Conservation (phyloP, 2,329 filamentous ascomycete genomes). For the Colletotrichum sp. region DNA sequence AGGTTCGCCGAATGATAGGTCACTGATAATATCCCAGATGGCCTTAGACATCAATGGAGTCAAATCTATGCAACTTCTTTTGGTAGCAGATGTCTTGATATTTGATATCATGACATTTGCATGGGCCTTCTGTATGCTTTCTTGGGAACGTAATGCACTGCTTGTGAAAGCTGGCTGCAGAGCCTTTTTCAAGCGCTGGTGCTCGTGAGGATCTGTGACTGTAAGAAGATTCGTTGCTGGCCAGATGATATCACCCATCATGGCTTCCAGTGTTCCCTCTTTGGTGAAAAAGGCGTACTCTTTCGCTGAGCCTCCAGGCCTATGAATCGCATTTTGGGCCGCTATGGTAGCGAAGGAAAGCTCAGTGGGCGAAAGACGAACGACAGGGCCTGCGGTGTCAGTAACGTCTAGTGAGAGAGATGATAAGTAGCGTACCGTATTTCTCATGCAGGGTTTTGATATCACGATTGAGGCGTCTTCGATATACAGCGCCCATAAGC, state of each 20-base stretch:
- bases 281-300: not conserved
- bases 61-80: not conserved
- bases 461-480: not conserved
- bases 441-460: not conserved
- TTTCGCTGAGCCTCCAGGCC: not conserved
- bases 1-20: not conserved
- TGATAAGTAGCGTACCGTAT: not conserved
- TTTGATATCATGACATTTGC: not conserved
- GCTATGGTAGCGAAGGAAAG: not conserved
- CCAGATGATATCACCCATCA: constrained; percentile 10
- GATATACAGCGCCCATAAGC: not conserved
- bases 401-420: not conserved
- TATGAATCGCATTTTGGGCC: not conserved
- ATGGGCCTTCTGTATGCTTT: not conserved
- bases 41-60: not conserved
- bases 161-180: not conserved
- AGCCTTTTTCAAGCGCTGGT: not conserved
- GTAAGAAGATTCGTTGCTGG: constrained; percentile 1
- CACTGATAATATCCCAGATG: not conserved
- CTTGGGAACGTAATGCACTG: not conserved
- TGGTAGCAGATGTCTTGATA: not conserved
- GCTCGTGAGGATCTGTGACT: not conserved
- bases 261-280: not conserved
- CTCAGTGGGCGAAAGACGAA: not conserved
- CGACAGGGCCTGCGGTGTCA: not conserved